Percentiles rank a stretch among this genome's conserved stretches.
phyloP scores from a whole-genome alignment of 2,329 filamentous ascomycete genomes.

The Colletotrichum trifolii region DNA sequence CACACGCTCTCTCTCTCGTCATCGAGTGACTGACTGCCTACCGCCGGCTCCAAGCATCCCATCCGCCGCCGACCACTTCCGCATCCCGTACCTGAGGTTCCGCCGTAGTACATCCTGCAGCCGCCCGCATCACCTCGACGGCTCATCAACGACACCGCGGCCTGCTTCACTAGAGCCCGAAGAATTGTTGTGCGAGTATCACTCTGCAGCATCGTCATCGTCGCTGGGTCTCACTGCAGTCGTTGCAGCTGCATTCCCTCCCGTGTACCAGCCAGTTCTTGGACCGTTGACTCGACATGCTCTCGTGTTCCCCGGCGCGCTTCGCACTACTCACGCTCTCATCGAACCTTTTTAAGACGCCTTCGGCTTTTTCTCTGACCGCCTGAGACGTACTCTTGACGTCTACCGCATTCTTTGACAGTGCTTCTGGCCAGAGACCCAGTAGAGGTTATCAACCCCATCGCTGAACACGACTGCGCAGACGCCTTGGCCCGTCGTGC shows the following conservation, averaged over 20 bases:
- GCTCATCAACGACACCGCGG: slow-evolving; percentile 60
- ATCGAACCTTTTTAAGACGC: slow-evolving; percentile 16
- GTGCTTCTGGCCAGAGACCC: too few relatives aligned
- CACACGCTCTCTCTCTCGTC: background rate
- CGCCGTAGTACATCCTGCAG: slow-evolving; percentile 55
- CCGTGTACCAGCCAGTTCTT: slow-evolving; percentile 43
- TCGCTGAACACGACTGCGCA: too few relatives aligned
- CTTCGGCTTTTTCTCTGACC: slow-evolving; percentile 6
- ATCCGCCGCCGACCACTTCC: slow-evolving; percentile 36
- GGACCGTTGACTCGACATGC: slow-evolving; percentile 1
- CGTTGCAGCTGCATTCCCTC: slow-evolving; percentile 42
- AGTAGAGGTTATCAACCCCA: too few relatives aligned
- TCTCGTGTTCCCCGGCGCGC: background rate
- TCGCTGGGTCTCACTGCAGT: slow-evolving; percentile 52
- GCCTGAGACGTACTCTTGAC: too few relatives aligned
- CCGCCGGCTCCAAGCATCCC: slow-evolving; percentile 13
- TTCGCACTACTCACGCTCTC: slow-evolving; percentile 7
- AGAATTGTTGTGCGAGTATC: slow-evolving; percentile 60
- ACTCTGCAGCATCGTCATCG: slow-evolving; percentile 61
- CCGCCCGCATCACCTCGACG: slow-evolving; percentile 54
- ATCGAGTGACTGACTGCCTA: background rate
- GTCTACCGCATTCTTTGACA: too few relatives aligned
- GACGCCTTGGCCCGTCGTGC: too few relatives aligned
- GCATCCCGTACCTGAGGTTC: slow-evolving; percentile 45
- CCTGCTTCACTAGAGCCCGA: slow-evolving; percentile 59